Conservation (phyloP, 177 flowering plant genomes). For the Viscum album region DNA sequence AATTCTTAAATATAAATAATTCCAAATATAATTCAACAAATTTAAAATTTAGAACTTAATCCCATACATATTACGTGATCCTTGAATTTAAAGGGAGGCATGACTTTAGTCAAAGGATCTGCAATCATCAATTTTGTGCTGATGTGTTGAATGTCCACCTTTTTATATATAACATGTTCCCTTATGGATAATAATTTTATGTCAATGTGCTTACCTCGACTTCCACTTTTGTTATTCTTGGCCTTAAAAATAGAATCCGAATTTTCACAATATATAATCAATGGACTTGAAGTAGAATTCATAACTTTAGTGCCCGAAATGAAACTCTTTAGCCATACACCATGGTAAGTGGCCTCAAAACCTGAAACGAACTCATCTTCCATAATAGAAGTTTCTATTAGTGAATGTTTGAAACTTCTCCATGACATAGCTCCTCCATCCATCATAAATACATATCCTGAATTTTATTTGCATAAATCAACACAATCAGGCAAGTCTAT, state of each 20-base stretch:
- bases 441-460: neutral
- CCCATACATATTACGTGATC: no score
- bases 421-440: no score
- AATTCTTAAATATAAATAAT: no score
- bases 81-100: no score
- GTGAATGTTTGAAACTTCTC: no score
- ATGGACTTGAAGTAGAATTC: neutral
- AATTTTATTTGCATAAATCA: neutral
- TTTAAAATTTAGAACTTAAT: no score
- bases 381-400: no score
- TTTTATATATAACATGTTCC: conserved; percentile 7
- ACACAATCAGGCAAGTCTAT: neutral
- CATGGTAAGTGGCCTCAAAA: no score
- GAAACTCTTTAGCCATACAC: no score
- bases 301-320: conserved; percentile 6
- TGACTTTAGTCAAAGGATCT: conserved; percentile 15
- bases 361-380: no score
- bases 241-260: conserved; percentile 5
- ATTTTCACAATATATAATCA: conserved; percentile 12
- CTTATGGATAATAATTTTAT: conserved; percentile 9
- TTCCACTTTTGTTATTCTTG: conserved; percentile 15
- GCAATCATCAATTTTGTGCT: neutral
- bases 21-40: no score
- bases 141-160: conserved; percentile 13
- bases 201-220: conserved; percentile 14